Evolutionary conservation across 306 rosid genomes (phyloP).

Genomic region (Vachellia collinsii): DNA sequence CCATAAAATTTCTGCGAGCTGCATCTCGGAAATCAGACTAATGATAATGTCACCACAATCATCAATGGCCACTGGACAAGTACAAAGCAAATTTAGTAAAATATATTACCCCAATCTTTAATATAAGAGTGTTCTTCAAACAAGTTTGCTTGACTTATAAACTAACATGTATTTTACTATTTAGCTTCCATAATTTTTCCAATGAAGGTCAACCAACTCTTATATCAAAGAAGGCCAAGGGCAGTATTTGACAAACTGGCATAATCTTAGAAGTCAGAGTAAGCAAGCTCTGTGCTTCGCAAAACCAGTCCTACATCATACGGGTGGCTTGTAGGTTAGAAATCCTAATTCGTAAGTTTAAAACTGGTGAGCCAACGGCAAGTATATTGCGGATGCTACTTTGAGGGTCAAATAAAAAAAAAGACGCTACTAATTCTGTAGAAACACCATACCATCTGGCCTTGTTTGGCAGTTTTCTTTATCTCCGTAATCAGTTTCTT

Average conservation of each 20-base stretch:
- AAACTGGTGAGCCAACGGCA: constrained; percentile 20
- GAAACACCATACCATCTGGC: constrained; percentile 80
- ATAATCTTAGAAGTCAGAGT: neutral
- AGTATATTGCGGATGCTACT: constrained; percentile 12
- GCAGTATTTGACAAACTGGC: neutral
- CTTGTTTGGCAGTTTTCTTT: constrained; percentile 98
- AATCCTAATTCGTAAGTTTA: neutral
- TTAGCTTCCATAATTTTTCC: no score
- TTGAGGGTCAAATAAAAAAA: no score
- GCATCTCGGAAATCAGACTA: constrained; percentile 7
- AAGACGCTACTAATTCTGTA: neutral
- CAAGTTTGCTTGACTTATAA: no score
- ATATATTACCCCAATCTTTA: neutral
- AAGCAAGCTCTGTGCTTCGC: neutral
- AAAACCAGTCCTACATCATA: neutral
- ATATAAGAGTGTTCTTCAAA: no score
- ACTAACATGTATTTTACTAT: no score
- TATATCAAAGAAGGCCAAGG: no score
- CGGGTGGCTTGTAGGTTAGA: neutral
- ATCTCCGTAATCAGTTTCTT: constrained; percentile 91
- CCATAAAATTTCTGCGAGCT: neutral
- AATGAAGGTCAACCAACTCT: no score
- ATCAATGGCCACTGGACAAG: neutral
- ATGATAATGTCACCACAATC: constrained; percentile 6
- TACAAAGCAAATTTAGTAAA: neutral